Conservation (phyloP, 2,329 filamentous ascomycete species). For the Penicillium sp. region DNA sequence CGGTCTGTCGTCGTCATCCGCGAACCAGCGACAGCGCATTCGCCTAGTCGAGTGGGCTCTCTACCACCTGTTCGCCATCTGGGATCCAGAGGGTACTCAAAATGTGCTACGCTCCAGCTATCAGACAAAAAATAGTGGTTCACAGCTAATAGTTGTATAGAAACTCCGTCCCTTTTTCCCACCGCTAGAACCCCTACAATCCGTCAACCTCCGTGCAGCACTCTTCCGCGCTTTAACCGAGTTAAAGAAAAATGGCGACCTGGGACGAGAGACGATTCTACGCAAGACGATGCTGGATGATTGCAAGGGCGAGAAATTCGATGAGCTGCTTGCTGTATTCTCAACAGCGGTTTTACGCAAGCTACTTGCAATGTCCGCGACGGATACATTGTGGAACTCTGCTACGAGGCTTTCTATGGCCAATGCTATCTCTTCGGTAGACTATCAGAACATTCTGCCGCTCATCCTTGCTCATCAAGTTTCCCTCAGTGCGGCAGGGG, state of each 20-base stretch:
- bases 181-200: slow-evolving; percentile 84
- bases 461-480: slow-evolving; percentile 73
- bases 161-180: slow-evolving; percentile 91
- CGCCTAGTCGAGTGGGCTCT: slow-evolving; percentile 85
- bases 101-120: slow-evolving; percentile 55
- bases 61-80: slow-evolving; percentile 82
- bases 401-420: slow-evolving; percentile 61
- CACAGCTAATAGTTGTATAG: slow-evolving; percentile 45
- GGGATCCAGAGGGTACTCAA: slow-evolving; percentile 74
- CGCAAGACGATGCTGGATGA: slow-evolving; percentile 97
- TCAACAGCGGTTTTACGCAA: slow-evolving; percentile 81
- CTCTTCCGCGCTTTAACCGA: slow-evolving; percentile 79
- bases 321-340: slow-evolving; percentile 80
- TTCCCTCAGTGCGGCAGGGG: slow-evolving; percentile 61
- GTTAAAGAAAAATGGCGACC: slow-evolving; percentile 80
- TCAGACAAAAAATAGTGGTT: neutral
- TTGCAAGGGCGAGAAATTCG: slow-evolving; percentile 86
- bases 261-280: slow-evolving; percentile 77
- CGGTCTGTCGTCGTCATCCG: slow-evolving; percentile 69
- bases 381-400: slow-evolving; percentile 47
- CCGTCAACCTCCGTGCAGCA: slow-evolving; percentile 81
- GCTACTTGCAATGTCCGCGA: slow-evolving; percentile 49
- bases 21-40: slow-evolving; percentile 79
- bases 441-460: slow-evolving; percentile 53
- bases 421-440: slow-evolving; percentile 27